Evolutionary conservation across 768 basidiomycete species (phyloP).

Genomic region (Boletus coccyginus): DNA sequence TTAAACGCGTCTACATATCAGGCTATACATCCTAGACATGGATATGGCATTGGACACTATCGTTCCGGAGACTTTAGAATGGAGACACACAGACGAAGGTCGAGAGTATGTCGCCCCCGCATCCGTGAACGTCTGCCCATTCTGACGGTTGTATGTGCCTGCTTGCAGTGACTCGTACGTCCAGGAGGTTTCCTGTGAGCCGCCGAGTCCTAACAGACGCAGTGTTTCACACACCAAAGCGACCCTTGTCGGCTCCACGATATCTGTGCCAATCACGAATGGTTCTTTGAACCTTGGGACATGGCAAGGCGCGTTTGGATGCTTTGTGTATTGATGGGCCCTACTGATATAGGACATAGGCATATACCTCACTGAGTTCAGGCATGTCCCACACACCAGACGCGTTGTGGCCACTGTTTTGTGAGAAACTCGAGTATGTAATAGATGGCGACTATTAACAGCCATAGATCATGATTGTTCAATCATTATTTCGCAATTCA

Average conservation of each 20-base stretch:
- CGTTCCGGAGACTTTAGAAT: slow-evolving; percentile 79
- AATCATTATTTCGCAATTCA: background rate
- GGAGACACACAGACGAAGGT: slow-evolving; percentile 90
- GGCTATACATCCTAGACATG: slow-evolving; percentile 62
- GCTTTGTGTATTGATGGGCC: background rate
- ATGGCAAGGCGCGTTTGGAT: slow-evolving; percentile 71
- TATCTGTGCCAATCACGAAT: slow-evolving; percentile 81
- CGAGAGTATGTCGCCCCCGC: slow-evolving; percentile 58
- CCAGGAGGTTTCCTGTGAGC: background rate
- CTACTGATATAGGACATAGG: slow-evolving; percentile 37
- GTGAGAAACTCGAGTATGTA: slow-evolving; percentile 38
- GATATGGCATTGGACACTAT: slow-evolving; percentile 89
- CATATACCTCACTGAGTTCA: slow-evolving; percentile 86
- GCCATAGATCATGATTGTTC: slow-evolving; percentile 9
- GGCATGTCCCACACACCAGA: slow-evolving; percentile 62
- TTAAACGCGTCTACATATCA: slow-evolving; percentile 32
- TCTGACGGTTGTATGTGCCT: slow-evolving; percentile 6
- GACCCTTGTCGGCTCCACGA: slow-evolving; percentile 76
- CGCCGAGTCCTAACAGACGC: background rate
- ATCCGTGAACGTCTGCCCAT: background rate
- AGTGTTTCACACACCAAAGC: slow-evolving; percentile 92
- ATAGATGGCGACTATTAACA: background rate
- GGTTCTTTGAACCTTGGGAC: slow-evolving; percentile 80
- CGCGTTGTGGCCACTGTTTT: slow-evolving; percentile 79
- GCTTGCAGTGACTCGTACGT: slow-evolving; percentile 69